Percentiles rank a stretch among this genome's conserved stretches.
Conservation (phyloP, 768 basidiomycete genomes). For the Xanthoconium purpureum region DNA sequence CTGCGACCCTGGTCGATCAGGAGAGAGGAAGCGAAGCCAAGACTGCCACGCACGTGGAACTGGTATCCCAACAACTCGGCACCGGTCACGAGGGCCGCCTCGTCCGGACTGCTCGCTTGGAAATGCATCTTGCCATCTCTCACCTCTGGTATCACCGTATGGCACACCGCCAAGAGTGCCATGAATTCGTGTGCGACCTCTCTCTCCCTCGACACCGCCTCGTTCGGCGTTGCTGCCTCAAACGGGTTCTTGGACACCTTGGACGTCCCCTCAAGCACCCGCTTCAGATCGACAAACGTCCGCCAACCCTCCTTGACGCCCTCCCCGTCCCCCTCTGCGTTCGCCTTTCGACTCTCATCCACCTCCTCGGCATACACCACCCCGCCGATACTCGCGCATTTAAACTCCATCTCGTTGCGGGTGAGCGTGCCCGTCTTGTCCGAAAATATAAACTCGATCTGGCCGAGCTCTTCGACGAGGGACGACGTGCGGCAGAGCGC, state of each 20-base stretch:
- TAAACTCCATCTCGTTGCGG: constrained; percentile 98
- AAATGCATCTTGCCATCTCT: constrained; percentile 87
- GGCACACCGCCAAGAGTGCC: constrained; percentile 88
- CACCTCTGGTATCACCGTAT: constrained; percentile 96
- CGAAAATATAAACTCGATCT: constrained; percentile 95
- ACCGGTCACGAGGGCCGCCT: constrained; percentile 92
- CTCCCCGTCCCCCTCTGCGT: constrained; percentile 40
- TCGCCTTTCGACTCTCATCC: constrained; percentile 78
- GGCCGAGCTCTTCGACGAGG: constrained; percentile 96
- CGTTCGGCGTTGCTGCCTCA: constrained; percentile 25
- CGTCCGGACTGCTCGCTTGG: constrained; percentile 97
- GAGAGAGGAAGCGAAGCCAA: too few relatives aligned
- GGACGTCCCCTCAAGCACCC: constrained; percentile 43
- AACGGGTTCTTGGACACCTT: constrained; percentile 53
- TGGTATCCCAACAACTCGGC: constrained; percentile 90
- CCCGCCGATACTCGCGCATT: constrained; percentile 84
- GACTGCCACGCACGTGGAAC: constrained; percentile 70
- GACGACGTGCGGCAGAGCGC: constrained; percentile 97
- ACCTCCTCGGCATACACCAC: constrained; percentile 87
- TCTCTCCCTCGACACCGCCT: constrained; percentile 33
- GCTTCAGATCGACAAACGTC: constrained; percentile 73
- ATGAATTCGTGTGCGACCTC: constrained; percentile 69
- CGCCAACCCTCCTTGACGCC: constrained; percentile 57
- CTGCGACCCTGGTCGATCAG: constrained; percentile 38
- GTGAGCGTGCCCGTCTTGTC: constrained; percentile 96